A percentile compares a stretch with the other conserved stretches of the same genome.
These are phyloP conservation scores for Rutidosis leptorrhynchoides DNA, from an alignment of 129 eudicot genomes.

Conservation along the genomic window DNA sequence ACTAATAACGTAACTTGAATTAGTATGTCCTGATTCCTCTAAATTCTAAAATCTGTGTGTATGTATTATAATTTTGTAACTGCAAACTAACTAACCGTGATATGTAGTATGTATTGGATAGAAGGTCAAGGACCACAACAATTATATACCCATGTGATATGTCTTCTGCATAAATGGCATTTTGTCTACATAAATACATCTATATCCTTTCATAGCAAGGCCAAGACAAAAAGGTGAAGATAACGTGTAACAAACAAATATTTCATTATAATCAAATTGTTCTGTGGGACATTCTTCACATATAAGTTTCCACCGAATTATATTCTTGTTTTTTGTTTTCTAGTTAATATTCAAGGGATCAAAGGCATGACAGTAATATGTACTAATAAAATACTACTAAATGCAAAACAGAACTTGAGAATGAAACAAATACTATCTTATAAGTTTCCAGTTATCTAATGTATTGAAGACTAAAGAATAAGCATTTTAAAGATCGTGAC, in stretches of 20 bases:
- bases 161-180: neutral
- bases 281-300: slow-evolving; percentile 35
- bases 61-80: neutral
- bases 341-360: slow-evolving; percentile 25
- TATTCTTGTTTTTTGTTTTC: slow-evolving; percentile 24
- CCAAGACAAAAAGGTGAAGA: slow-evolving; percentile 4
- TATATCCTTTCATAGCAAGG: slow-evolving; percentile 24
- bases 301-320: slow-evolving; percentile 24
- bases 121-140: neutral
- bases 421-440: slow-evolving; percentile 11
- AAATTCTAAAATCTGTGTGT: no score
- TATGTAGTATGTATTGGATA: neutral
- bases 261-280: slow-evolving; percentile 21
- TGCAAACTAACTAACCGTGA: neutral
- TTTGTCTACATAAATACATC: neutral
- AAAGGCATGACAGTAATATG: slow-evolving; percentile 16
- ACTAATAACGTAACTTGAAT: neutral
- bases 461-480: neutral
- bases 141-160: neutral
- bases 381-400: neutral
- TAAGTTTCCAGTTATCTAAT: neutral
- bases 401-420: slow-evolving; percentile 6
- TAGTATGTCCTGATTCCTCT: neutral
- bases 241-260: slow-evolving; percentile 22
- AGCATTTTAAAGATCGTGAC: slow-evolving; percentile 3